Evolutionary conservation across 1,139 yeast genomes (phyloP), one percentile per base, ranked within the genome.

Genomic region (Entelexis paramagnoliae): DNA sequence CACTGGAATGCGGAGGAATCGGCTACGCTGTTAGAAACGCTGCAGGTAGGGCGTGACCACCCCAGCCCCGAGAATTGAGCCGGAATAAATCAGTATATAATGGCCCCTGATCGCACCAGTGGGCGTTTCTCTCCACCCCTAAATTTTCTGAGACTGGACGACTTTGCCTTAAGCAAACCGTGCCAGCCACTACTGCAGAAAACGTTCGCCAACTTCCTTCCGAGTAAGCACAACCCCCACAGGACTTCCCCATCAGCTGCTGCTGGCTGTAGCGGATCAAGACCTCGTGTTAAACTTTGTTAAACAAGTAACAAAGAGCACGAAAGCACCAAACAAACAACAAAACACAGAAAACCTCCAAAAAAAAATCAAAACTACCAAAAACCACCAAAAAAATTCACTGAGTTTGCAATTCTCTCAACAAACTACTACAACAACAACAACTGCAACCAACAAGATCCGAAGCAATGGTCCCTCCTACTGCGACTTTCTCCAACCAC

Each of bases 201-300:
- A 51, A 59, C 62, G 62, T 59, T 59, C 54, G 55, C 62, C 17
- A 59, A 59, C 55, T 58, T 60, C 32, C 58, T 64, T 41, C 63
- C 62, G 29, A 63, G 67, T 38, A 59, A 62, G n/a, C 67, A 64
- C 60, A 64, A 64, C 64, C 67, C 67, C 35, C 60, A 58, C 55
- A 48, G 53, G 41, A 56, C 57, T 30, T 53, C 60, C 60, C 57
- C 66, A 56, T 57, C 63, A 42, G 58, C 66, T 48, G 59, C 63
- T 59, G 60, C 63, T 59, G 61, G 61, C 57, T 54, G 58, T 43
- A 58, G 61, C 46, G 56, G 55, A 48, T 45, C 49, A 53, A 36
- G 46, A 45, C 38, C 51, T 49, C 38, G 58, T 46, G 30, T 22
- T 13, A 43, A 42, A 28, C 47, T 39, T 34, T 24, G 32, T 20